Percentiles rank a stretch among this genome's conserved stretches.
Evolutionary conservation across 768 basidiomycete genomes (phyloP).

Genomic region (Cystofilobasidium capitatum): DNA sequence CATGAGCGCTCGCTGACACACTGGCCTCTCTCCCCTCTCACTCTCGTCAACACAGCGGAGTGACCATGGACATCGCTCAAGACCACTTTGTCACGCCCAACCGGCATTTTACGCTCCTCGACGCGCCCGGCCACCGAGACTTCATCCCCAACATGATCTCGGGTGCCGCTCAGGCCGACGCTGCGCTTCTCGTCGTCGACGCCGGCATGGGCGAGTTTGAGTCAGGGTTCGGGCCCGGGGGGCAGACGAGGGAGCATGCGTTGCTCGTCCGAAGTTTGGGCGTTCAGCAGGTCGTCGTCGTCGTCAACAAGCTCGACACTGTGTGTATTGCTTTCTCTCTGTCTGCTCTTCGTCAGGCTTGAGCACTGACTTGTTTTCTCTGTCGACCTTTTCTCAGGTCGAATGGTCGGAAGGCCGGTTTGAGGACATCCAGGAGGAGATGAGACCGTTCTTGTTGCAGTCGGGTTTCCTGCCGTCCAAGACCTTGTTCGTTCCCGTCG

Average conservation of each 20-base stretch:
- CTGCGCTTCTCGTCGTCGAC: constrained; percentile 86
- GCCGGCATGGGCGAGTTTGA: constrained; percentile 87
- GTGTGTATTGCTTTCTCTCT: constrained; percentile 43
- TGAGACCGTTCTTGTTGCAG: constrained; percentile 73
- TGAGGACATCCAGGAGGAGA: constrained; percentile 63
- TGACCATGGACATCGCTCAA: constrained; percentile 93
- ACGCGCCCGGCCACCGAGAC: constrained; percentile 94
- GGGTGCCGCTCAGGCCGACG: constrained; percentile 92
- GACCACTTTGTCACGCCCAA: constrained; percentile 60
- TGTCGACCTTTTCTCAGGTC: constrained; percentile 52
- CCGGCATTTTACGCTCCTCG: constrained; percentile 80
- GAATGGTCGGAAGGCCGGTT: constrained; percentile 74
- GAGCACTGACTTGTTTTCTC: neutral
- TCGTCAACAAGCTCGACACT: constrained; percentile 90
- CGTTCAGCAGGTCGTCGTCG: constrained; percentile 79
- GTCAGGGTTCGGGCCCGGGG: constrained; percentile 84
- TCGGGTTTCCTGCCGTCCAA: constrained; percentile 75
- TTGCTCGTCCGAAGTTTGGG: constrained; percentile 84
- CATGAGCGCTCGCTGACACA: too few relatives aligned
- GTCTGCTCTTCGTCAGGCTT: neutral
- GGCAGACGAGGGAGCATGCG: constrained; percentile 91
- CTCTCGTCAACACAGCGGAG: constrained; percentile 55
- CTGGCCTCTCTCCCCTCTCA: neutral
- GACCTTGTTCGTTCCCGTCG: constrained; percentile 76
- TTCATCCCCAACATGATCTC: constrained; percentile 99